Conservation (phyloP, 768 basidiomycete species). For the Amanita subjunquillea region DNA sequence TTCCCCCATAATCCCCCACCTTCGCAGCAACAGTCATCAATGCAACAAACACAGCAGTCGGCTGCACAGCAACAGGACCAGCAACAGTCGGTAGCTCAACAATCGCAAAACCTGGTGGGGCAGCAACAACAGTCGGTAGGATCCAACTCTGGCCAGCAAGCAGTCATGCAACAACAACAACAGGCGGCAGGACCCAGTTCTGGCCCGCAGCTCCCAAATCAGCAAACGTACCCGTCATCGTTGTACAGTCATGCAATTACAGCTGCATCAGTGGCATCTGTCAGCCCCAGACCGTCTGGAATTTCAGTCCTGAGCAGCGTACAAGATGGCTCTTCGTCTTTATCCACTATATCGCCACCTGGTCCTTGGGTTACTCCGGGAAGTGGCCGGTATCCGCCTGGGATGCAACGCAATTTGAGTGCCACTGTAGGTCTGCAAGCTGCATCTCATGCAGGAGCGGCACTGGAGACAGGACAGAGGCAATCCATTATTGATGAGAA, state of each 20-base stretch:
- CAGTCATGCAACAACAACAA: neutral
- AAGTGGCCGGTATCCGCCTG: conserved; percentile 2
- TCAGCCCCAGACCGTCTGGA: neutral
- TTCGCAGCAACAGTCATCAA: neutral
- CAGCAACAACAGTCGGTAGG: neutral
- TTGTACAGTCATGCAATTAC: neutral
- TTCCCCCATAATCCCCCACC: neutral
- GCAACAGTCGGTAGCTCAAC: neutral
- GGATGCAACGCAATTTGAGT: neutral
- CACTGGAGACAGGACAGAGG: neutral
- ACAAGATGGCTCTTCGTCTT: neutral
- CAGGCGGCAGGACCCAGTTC: neutral
- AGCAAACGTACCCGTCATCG: neutral
- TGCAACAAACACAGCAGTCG: neutral
- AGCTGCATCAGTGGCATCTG: neutral
- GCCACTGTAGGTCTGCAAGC: neutral
- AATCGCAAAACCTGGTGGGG: neutral
- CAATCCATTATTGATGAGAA: neutral
- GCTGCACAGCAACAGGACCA: neutral
- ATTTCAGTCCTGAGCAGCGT: neutral
- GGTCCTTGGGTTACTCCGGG: neutral
- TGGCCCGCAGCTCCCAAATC: neutral
- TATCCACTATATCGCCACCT: neutral
- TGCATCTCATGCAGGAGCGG: neutral
- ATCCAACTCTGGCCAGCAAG: neutral